Evolutionary conservation across 1,284 basidiomycete species (phyloP), one percentile per base, ranked within the genome.

Genomic region (Somion occarium): DNA sequence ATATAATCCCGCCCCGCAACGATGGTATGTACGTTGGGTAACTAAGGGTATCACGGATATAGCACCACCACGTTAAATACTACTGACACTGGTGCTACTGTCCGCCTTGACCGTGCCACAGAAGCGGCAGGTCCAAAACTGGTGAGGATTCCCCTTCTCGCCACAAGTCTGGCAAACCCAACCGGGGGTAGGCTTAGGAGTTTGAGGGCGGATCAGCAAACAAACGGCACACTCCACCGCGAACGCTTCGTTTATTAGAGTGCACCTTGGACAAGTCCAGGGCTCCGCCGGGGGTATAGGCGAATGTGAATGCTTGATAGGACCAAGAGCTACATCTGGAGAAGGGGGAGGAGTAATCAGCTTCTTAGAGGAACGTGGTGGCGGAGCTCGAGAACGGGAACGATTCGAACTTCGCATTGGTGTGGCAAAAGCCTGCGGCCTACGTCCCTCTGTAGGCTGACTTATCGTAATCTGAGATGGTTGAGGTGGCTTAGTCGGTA

Each of bases 81-180:
- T n/a, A n/a, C n/a, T n/a, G n/a, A n/a, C n/a, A n/a, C 1, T 27
- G 38, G 34, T 46, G 2, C 41, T 49, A 42, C 57, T 59, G 24
- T 64, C 66, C 25, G 68, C 64, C 66, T 90, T 89, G 53, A 91
- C 73, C 38, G 71, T 68, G 9, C 88, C 88, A 61, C 91, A 93
- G 54, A 74, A 77, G 13, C 69, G 65, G 69, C 91, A 93, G 49
- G 79, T 84, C 90, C 88, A 92, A 56, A 83, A 79, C 23, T 82
- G 75, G 58, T 79, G 75, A 2, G 78, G 74, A 61, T 83, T 83
- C 30, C 76, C 81, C 20, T 64, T 66, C 63, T 83, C 77, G 13
- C 82, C 81, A 54, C 91, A 93, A n/a, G 71, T 70, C 13, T 73
- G 66, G 62, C 91, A 93, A 18, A 70, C 73, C 89, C 90, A 93